Evolutionary conservation across 768 basidiomycete genomes (phyloP).

Genomic region (Leccinum subgranulosum): DNA sequence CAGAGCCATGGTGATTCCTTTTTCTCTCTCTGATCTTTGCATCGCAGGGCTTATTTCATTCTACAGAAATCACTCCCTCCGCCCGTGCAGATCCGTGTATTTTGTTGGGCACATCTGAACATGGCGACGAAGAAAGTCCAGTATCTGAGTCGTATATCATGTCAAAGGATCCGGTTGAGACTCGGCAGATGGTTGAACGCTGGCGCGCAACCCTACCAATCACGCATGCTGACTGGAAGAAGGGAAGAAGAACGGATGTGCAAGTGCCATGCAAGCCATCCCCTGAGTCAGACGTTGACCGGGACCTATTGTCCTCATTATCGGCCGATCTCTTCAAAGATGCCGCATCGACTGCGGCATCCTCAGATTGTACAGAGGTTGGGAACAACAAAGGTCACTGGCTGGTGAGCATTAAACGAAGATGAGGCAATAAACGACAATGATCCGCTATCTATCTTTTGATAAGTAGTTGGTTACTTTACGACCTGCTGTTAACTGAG

Average conservation of each 20-base stretch:
- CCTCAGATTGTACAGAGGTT: conserved; percentile 32
- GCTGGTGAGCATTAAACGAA: conserved; percentile 27
- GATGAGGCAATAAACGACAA: conserved; percentile 3
- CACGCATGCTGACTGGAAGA: conserved; percentile 6
- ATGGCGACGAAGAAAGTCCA: conserved; percentile 10
- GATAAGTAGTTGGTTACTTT: background rate
- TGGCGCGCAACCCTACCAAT: conserved; percentile 30
- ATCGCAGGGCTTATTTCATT: background rate
- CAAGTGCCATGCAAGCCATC: conserved; percentile 4
- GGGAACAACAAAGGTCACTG: conserved; percentile 32
- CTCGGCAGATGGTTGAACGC: conserved; percentile 29
- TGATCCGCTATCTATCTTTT: background rate
- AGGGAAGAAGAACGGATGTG: conserved; percentile 7
- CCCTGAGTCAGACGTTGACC: conserved; percentile 7
- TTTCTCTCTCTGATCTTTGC: background rate
- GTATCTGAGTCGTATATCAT: conserved; percentile 16
- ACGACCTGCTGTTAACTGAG: background rate
- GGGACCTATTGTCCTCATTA: conserved; percentile 13
- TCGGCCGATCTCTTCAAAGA: conserved; percentile 24
- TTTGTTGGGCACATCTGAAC: conserved; percentile 22
- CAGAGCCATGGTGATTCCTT: conserved; percentile 26
- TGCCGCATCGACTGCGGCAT: conserved; percentile 25
- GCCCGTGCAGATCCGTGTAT: conserved; percentile 12
- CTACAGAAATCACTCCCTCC: conserved; percentile 24
- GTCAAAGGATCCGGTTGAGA: conserved; percentile 23